Percentiles rank a stretch among this genome's conserved stretches.
Conservation (phyloP, 2,329 filamentous ascomycete genomes). For the Hymenoscyphus linearis region DNA sequence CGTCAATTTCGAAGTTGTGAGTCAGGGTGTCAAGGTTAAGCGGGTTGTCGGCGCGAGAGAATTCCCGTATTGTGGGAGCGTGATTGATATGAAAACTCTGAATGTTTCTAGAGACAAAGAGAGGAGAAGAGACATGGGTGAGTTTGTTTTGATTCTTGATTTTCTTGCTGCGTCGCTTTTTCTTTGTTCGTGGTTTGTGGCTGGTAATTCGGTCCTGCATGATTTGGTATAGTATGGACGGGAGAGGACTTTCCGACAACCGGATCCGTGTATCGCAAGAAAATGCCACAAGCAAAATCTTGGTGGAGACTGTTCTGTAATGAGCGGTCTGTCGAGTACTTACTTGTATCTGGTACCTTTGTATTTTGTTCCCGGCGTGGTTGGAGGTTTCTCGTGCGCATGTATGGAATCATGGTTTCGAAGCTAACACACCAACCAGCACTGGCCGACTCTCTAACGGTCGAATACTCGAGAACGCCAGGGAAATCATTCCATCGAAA, state of each 20-base stretch:
- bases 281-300: too few relatives aligned
- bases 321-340: too few relatives aligned
- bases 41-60: slow-evolving; percentile 37
- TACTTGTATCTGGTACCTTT: too few relatives aligned
- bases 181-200: not conserved
- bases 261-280: too few relatives aligned
- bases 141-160: slow-evolving; percentile 24
- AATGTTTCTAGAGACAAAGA: slow-evolving; percentile 67
- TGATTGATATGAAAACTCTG: slow-evolving; percentile 70
- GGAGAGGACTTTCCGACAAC: too few relatives aligned
- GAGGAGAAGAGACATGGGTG: slow-evolving; percentile 46
- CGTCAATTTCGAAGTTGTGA: slow-evolving; percentile 68
- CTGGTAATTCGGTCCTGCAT: not conserved
- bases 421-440: slow-evolving; percentile 30
- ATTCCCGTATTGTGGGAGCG: slow-evolving; percentile 88
- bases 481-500: slow-evolving; percentile 79
- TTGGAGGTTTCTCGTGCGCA: too few relatives aligned
- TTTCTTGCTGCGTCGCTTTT: not conserved
- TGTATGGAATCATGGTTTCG: not conserved
- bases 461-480: slow-evolving; percentile 67
- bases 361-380: too few relatives aligned
- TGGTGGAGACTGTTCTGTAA: too few relatives aligned
- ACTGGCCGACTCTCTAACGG: slow-evolving; percentile 68
- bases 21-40: slow-evolving; percentile 49
- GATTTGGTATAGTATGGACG: too few relatives aligned